Evolutionary conservation across 805 yeast genomes (phyloP), one percentile per base, ranked within the genome.

Genomic region (Metschnikowia drakensbergensis): DNA sequence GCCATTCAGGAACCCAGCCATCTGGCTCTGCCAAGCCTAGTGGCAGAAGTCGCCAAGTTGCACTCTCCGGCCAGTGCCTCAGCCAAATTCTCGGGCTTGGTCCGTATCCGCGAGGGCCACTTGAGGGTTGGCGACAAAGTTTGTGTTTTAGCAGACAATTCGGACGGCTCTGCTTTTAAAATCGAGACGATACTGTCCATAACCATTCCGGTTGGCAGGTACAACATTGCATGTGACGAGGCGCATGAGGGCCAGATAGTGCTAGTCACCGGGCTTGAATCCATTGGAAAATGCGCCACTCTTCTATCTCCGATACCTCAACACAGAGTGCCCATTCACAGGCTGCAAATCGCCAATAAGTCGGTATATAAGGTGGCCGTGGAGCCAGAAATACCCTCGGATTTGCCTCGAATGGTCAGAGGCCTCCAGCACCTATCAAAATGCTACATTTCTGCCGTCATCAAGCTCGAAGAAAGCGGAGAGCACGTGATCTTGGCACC

Each of bases 381-480:
- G 17, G 95, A 90, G 59, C 95, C 97, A 0, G 73, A 77, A 11
- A 74, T 78, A 27, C 96, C 97, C 0, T 76, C 87, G 0, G 96
- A 91, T 48, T 67, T 87, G 13, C 92, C 96, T 0, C 77, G 77
- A 51, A 69, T 94, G 55, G 69, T 84, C 10, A 82, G 80, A n/a
- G 91, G 89, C 0, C 67, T 94, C 42, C 74, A 85, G 49, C 78
- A 74, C 48, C 67, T 87, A 28, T 77, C 77, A 57, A 79, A 77
- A 54, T 70, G 83, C 0, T 91, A 88, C 60, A 76, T 85, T 7
- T 84, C 90, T 3, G 73, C 82, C 33, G 75, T 75, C 22, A 70
- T 87, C n/a, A 81, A 77, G 53, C 88, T 86, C 1, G 96, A 89
- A 62, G 96, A 88, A 55, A 85, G 91, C 45, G 97, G 97, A 2